A percentile compares a stretch with the other conserved stretches of the same genome.
Conservation (phyloP, 345 rosid genomes). For the Iberis pinnata region DNA sequence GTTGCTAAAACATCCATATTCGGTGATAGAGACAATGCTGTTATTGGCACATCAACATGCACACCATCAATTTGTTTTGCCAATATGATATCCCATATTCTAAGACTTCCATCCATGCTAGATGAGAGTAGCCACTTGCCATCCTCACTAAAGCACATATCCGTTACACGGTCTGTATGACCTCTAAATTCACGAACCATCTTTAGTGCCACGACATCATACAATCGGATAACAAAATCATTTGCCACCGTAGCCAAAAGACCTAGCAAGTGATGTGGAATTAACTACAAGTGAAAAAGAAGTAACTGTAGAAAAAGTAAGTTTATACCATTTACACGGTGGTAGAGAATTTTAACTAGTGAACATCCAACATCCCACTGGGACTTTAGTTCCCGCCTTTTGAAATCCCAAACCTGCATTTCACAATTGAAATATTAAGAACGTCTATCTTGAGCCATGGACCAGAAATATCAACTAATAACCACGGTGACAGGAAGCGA, state of each 20-base stretch:
- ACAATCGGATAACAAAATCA: conserved; percentile 70
- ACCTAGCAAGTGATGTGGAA: conserved; percentile 39
- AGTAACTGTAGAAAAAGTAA: not conserved
- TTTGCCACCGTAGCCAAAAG: conserved; percentile 87
- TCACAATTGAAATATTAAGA: not conserved
- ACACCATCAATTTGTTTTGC: conserved; percentile 91
- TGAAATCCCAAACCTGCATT: conserved; percentile 94
- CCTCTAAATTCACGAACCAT: conserved; percentile 97
- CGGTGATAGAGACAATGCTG: conserved; percentile 91
- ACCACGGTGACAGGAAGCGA: not conserved
- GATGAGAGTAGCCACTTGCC: conserved; percentile 95
- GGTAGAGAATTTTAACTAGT: conserved; percentile 65
- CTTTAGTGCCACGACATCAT: conserved; percentile 65
- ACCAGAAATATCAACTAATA: not conserved
- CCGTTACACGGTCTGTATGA: conserved; percentile 81
- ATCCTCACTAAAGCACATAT: conserved; percentile 86
- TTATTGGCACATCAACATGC: conserved; percentile 65
- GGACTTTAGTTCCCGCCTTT: conserved; percentile 54
- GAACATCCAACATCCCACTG: conserved; percentile 77
- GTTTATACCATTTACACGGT: conserved; percentile 62
- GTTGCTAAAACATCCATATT: conserved; percentile 92
- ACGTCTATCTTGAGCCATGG: not conserved
- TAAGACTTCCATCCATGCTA: conserved; percentile 93
- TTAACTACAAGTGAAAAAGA: conserved; percentile 12
- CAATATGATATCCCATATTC: conserved; percentile 86